Evolutionary conservation across 768 basidiomycete genomes (phyloP), one percentile per base, ranked within the genome.

Genomic region (Tylopilus rubrobrunneus): DNA sequence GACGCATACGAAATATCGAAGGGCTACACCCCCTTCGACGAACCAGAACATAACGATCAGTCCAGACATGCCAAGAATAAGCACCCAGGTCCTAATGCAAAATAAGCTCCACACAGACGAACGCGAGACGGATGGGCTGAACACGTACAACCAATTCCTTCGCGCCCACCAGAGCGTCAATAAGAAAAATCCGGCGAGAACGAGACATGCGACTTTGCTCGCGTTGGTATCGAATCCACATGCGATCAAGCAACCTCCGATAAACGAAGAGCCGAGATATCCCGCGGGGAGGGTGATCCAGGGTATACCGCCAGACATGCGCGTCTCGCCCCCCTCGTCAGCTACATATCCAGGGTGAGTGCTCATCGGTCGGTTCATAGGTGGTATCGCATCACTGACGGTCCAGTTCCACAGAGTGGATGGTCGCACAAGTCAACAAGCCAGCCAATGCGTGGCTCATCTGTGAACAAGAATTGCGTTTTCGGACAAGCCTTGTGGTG

Each of bases 191-290:
- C 69, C 87, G 9, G 85, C 93, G 47, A 96, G 76, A 9, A 86
- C 84, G 21, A 96, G 68, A 21, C 82, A 83, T 1, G 91, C 92
- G 43, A 93, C 64, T 67, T 96, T 96, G 72, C 86, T 88, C 4
- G 93, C 93, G 58, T 89, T 85, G 44, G 89, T 92, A 69, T 93
- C 81, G 66, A 93, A 93, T 12, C 91, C 92, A 57, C 89, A 92
- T 12, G 91, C 82, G 54, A 97, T 94, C 39, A 97, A 75, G 42
- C 80, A 79, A 2, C 91, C 93, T 25, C 94, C 94, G 49, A 96
- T 91, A 63, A 96, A 76, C 5, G 86, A 85, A 5, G 89, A 87
- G 31, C 92, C 90, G 42, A 92, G 82, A 67, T 92, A 91, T 53
- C 92, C 92, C n/a, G 83, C 84, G 4, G 90, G 89, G 4, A 92